Evolutionary conservation across 2,329 filamentous ascomycete genomes (phyloP).

Genomic region (Monilinia fructigena): DNA sequence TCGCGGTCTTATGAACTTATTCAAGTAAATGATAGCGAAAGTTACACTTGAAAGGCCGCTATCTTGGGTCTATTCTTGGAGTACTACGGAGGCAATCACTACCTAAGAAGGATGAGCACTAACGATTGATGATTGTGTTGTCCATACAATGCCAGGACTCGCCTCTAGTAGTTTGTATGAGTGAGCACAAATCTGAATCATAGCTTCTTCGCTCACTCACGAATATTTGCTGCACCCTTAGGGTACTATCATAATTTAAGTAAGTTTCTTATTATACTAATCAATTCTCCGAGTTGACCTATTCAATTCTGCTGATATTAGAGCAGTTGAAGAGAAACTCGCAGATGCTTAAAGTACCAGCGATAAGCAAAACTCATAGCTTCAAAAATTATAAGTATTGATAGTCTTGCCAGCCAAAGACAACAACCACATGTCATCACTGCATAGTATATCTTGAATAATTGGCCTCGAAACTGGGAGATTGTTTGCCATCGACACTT

Average conservation of each 20-base stretch:
- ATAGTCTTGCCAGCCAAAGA: too few species aligned
- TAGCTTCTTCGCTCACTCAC: not conserved
- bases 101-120: not conserved
- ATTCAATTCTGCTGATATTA: not conserved
- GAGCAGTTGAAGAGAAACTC: not conserved
- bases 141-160: too few species aligned
- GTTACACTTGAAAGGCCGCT: not conserved
- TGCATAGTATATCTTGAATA: not conserved
- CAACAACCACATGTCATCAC: not conserved
- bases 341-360: not conserved
- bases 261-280: too few species aligned
- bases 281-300: too few species aligned
- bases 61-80: not conserved
- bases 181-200: not conserved
- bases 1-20: not conserved
- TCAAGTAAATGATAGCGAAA: accelerated
- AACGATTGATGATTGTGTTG: accelerated
- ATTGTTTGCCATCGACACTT: not conserved
- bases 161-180: not conserved
- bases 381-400: too few species aligned
- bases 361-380: too few species aligned
- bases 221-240: not conserved
- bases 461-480: too few species aligned
- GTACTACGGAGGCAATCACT: not conserved
- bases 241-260: not conserved